Percentiles rank a stretch among this genome's conserved stretches.
phyloP scores from a whole-genome alignment of 768 basidiomycete genomes.

The Tulasnella sp. region DNA sequence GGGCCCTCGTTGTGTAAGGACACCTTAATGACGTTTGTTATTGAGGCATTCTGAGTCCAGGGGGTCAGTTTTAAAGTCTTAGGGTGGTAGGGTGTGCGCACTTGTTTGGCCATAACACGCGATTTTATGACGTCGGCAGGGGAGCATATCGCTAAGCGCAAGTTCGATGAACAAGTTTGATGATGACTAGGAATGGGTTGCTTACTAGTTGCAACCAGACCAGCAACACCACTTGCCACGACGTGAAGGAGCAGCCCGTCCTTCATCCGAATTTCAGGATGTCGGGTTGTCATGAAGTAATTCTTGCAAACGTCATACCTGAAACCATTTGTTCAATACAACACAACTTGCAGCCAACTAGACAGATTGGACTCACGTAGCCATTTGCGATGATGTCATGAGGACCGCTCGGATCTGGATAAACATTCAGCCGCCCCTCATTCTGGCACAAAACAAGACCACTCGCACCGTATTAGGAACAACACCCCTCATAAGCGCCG shows the following conservation, averaged over 20 bases:
- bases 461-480: slow-evolving; percentile 15
- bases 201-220: slow-evolving; percentile 16
- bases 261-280: slow-evolving; percentile 8
- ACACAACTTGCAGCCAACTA: neutral
- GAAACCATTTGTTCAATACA: neutral
- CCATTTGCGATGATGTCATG: slow-evolving; percentile 19
- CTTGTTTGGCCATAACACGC: slow-evolving; percentile 17
- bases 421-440: neutral
- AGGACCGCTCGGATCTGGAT: slow-evolving; percentile 16
- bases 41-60: neutral
- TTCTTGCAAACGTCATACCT: slow-evolving; percentile 14
- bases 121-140: slow-evolving; percentile 19
- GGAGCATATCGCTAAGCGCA: slow-evolving; percentile 13
- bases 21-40: slow-evolving; percentile 5
- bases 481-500: slow-evolving; percentile 12
- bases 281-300: slow-evolving; percentile 8
- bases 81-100: neutral
- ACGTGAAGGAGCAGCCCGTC: slow-evolving; percentile 16
- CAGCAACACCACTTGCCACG: slow-evolving; percentile 13
- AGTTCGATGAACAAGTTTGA: neutral
- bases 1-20: slow-evolving; percentile 15
- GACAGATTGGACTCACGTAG: neutral
- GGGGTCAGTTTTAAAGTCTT: neutral
- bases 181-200: neutral
- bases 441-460: neutral